Conservation (phyloP, 2,329 filamentous ascomycete genomes). For the Fonsecaea nubica region DNA sequence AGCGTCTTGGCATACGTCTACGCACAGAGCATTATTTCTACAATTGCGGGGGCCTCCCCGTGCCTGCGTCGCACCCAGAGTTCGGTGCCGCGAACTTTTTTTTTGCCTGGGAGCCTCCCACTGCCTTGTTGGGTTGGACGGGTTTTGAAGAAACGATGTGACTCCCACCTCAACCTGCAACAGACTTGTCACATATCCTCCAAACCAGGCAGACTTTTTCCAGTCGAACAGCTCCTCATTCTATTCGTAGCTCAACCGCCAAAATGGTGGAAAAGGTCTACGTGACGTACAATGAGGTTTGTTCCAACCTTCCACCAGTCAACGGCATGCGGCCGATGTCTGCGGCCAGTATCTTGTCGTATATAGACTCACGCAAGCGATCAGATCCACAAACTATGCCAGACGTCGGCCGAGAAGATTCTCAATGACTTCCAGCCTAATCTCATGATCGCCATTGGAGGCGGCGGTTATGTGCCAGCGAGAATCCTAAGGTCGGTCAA, state of each 20-base stretch:
- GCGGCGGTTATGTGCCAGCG: constrained; percentile 94
- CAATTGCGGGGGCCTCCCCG: not conserved
- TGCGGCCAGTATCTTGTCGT: not conserved
- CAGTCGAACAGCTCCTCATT: not conserved
- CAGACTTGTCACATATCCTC: constrained; percentile 13
- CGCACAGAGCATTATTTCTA: not conserved
- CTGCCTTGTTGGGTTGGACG: constrained; percentile 8
- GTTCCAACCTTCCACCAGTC: constrained; percentile 40
- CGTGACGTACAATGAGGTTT: constrained; percentile 89
- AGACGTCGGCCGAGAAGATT: constrained; percentile 80
- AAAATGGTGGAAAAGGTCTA: constrained; percentile 83
- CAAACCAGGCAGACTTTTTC: not conserved
- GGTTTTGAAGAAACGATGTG: constrained; percentile 25
- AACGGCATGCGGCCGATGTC: not conserved
- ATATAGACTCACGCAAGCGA: constrained; percentile 5
- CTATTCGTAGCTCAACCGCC: not conserved
- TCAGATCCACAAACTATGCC: constrained; percentile 96
- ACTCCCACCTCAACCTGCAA: constrained; percentile 17
- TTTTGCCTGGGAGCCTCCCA: constrained; percentile 6
- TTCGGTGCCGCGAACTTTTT: constrained; percentile 23
- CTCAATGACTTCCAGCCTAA: constrained; percentile 87
- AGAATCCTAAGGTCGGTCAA: constrained; percentile 78
- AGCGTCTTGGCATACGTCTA: not conserved
- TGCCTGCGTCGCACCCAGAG: not conserved
- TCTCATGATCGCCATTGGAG: constrained; percentile 98